Percentiles rank a stretch among this genome's conserved stretches.
These are phyloP conservation scores for Pseudisothecium myosuroides DNA, from an alignment of 225 moss, liverwort and hornwort genomes.

Conservation along the genomic window DNA sequence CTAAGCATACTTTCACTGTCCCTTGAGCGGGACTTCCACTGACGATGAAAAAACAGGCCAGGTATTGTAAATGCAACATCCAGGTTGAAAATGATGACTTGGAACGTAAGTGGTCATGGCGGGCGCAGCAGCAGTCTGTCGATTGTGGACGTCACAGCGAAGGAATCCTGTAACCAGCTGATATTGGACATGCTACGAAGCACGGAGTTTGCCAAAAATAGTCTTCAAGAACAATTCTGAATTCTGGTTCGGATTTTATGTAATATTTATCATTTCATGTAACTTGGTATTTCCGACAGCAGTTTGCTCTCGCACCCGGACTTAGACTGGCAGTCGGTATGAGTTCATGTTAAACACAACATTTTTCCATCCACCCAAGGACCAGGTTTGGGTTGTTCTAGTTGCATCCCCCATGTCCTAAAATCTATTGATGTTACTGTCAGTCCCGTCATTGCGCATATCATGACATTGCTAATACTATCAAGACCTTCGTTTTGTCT, in stretches of 20 bases:
- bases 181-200: neutral
- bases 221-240: neutral
- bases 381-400: neutral
- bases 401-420: too few relatives aligned
- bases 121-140: neutral
- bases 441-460: neutral
- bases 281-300: neutral
- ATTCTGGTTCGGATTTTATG: neutral
- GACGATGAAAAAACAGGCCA: neutral
- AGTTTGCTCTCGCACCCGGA: neutral
- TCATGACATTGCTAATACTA: neutral
- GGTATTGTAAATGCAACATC: neutral
- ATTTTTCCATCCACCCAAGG: neutral
- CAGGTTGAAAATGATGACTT: neutral
- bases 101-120: neutral
- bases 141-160: neutral
- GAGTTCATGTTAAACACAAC: too few relatives aligned
- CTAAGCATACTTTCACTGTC: slow-evolving; percentile 76
- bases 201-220: neutral
- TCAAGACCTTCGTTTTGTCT: too few relatives aligned
- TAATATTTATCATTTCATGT: neutral
- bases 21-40: slow-evolving; percentile 37
- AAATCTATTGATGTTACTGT: neutral
- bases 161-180: neutral
- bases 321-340: neutral